These are phyloP conservation scores for Phyllachora maydis DNA, from an alignment of 2,329 filamentous ascomycete species.

Conservation along the genomic window DNA sequence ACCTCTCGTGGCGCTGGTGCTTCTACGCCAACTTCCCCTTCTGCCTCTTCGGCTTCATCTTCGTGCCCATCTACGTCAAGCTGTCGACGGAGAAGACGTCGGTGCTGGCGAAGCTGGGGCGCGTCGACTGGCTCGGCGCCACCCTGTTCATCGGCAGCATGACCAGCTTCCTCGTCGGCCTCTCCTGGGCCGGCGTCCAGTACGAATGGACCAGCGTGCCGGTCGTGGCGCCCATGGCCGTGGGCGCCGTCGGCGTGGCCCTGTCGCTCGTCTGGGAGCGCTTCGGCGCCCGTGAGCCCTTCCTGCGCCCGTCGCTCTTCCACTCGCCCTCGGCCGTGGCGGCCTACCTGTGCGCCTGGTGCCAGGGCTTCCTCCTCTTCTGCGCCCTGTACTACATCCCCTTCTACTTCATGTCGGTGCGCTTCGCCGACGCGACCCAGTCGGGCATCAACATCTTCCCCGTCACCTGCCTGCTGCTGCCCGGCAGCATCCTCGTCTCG, in stretches of 20 bases:
- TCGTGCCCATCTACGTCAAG: slow-evolving; percentile 10
- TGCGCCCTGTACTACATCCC: slow-evolving; percentile 14
- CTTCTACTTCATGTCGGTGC: slow-evolving; percentile 16
- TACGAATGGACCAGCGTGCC: slow-evolving; percentile 15
- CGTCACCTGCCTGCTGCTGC: slow-evolving; percentile 10
- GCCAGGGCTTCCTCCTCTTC: too few relatives aligned
- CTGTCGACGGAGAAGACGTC: too few relatives aligned
- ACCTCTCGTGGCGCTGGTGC: slow-evolving; percentile 19
- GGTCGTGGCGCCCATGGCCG: slow-evolving; percentile 15
- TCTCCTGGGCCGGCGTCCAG: slow-evolving; percentile 15
- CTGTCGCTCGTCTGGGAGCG: slow-evolving; percentile 14
- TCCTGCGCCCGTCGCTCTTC: background rate
- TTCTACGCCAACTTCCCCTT: slow-evolving; percentile 23
- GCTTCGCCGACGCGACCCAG: slow-evolving; percentile 11
- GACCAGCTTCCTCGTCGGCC: slow-evolving; percentile 14
- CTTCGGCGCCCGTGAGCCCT: background rate
- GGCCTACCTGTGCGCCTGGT: too few relatives aligned
- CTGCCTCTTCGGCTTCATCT: slow-evolving; percentile 13
- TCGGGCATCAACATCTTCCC: slow-evolving; percentile 15
- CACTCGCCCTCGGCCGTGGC: background rate
- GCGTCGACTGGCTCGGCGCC: slow-evolving; percentile 12
- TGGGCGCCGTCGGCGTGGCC: slow-evolving; percentile 15
- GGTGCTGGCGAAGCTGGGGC: background rate
- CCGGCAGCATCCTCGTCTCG: slow-evolving; percentile 12
- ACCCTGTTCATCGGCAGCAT: slow-evolving; percentile 13